Base-by-base conservation (phyloP, 352 stramenopile genomes). In the Globisporangium sylvaticum region DNA sequence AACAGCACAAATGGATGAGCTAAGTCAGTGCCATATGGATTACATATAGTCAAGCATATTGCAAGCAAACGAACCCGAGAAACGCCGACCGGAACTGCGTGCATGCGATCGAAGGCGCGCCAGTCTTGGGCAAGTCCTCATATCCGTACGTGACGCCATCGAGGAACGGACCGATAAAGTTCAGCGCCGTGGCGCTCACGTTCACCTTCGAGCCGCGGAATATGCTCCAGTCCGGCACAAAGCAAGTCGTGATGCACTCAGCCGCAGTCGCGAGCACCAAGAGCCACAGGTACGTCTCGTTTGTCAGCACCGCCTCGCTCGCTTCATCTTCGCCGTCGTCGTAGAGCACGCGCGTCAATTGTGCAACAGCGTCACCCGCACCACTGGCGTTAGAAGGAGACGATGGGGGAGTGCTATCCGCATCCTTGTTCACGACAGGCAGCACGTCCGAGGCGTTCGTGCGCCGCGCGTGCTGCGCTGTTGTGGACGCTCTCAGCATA, bases 191-290 rank as follows among this genome's bases (percentile, higher is more conserved):
- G 4, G 84, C 88, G 7, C 79, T 83, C n/a, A 79, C 73, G 48
- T 92, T 91, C 1, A 94, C 31, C 4, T 70, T 75, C 66, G 63
- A 85, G 5, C n/a, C 64, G 4, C 52, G 29, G 29, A 89, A 46
- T 56, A 70, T 76, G 64, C 44, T 29, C 73, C 80, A 88, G 8
- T 72, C 67, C 22, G 87, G 83, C 25, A 90, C 62, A 34, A 90
- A 93, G 67, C 88, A 94, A 63, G 88, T 92, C 52, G 87, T 92
- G 46, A 92, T 69, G 64, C 85, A 93, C 66, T 95, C 88, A 22
- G 86, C 85, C 8, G 87, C 66, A 5, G 86, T 75, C 8, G 86
- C 80, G 46, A 93, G 74, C 44, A 91, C 68, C 58, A 94, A 69
- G 58, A 88, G 66, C 86, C 86, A 94, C 66, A 91, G 73, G 37